These are phyloP conservation scores for Backusella sp. DNA, from an alignment of 192 early-diverging fungal genomes.

Conservation along the genomic window DNA sequence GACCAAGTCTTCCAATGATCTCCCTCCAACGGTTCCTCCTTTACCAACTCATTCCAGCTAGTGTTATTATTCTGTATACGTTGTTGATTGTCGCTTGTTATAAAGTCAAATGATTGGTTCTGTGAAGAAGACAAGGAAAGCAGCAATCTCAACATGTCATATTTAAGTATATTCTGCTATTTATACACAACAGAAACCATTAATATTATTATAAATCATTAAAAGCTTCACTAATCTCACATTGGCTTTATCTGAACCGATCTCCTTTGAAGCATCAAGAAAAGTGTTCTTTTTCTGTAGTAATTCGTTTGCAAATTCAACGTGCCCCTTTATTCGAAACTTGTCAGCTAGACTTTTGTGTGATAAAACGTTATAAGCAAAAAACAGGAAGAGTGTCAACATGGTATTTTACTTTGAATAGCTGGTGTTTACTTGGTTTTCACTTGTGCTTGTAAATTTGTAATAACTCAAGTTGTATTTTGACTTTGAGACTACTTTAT, in stretches of 20 bases:
- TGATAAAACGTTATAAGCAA: background rate
- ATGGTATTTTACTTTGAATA: slow-evolving; percentile 1
- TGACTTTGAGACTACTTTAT: slow-evolving; percentile 8
- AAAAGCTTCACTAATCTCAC: too few relatives aligned
- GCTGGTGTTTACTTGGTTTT: slow-evolving; percentile 14
- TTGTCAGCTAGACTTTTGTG: slow-evolving; percentile 17
- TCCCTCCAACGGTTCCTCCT: slow-evolving; percentile 36
- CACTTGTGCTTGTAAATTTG: slow-evolving; percentile 23
- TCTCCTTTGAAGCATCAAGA: background rate
- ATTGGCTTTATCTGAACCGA: background rate
- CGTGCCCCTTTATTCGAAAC: slow-evolving; percentile 15
- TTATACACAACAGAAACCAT: background rate
- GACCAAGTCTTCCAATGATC: slow-evolving; percentile 34
- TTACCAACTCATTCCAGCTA: slow-evolving; percentile 31
- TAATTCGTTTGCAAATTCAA: slow-evolving; percentile 1
- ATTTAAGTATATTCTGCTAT: slow-evolving; percentile 17
- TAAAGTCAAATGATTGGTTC: background rate
- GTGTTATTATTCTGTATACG: background rate
- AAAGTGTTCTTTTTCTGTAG: background rate
- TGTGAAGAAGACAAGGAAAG: slow-evolving; percentile 8
- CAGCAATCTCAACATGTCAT: slow-evolving; percentile 17
- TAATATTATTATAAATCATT: background rate
- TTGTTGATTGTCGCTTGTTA: background rate
- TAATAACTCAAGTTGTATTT: slow-evolving; percentile 6
- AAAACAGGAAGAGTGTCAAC: background rate